phyloP scores from a whole-genome alignment of 164 flowering plant genomes.

The Vitis labrusca region DNA sequence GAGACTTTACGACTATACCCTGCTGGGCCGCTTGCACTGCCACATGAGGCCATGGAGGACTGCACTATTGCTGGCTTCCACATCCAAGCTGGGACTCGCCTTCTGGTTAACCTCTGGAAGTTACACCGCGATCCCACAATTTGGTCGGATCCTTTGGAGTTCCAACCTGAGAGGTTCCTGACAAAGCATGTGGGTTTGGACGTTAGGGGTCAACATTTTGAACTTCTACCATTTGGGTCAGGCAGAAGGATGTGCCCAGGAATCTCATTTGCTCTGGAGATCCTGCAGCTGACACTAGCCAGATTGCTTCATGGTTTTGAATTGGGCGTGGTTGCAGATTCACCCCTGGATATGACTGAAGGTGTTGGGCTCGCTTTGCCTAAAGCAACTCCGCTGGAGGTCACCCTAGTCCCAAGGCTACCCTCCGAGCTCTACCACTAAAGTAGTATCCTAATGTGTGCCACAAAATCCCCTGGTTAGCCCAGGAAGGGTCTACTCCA shows the following conservation, averaged over 20 bases:
- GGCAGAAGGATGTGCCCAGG: conserved; percentile 8
- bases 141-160: conserved; percentile 33
- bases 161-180: conserved; percentile 7
- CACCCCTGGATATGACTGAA: conserved; percentile 23
- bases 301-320: conserved; percentile 31
- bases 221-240: too few relatives aligned
- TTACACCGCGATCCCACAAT: conserved; percentile 34
- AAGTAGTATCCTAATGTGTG: background rate
- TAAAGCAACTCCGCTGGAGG: conserved; percentile 23
- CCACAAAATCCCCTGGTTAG: too few relatives aligned
- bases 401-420: conserved; percentile 25
- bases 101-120: conserved; percentile 36
- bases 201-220: background rate
- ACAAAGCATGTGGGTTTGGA: conserved; percentile 12
- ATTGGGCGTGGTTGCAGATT: background rate
- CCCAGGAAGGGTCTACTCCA: background rate
- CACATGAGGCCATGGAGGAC: conserved; percentile 24
- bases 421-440: background rate
- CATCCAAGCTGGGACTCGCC: conserved; percentile 24
- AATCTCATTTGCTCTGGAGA: conserved; percentile 14
- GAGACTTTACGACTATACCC: conserved; percentile 25
- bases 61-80: conserved; percentile 27
- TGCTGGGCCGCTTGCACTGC: conserved; percentile 12
- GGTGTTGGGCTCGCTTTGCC: conserved; percentile 12
- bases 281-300: conserved; percentile 24